These are phyloP conservation scores for Ceratocystis smalleyi DNA, from an alignment of 2,329 filamentous ascomycete species.

Conservation along the genomic window DNA sequence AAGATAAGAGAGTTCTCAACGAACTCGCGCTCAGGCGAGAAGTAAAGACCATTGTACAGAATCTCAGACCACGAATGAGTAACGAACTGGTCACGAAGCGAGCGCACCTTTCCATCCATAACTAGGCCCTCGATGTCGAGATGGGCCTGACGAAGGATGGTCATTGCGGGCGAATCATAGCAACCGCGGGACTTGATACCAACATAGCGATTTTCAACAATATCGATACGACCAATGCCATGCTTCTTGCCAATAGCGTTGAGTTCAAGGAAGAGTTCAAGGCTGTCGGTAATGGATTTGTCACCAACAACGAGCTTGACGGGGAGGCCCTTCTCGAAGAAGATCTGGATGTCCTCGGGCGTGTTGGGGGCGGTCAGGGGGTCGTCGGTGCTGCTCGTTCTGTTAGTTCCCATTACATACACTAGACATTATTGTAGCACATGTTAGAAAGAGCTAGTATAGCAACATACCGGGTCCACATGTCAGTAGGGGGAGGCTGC, in stretches of 20 bases:
- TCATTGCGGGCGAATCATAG: constrained; percentile 22
- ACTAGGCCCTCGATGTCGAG: constrained; percentile 40
- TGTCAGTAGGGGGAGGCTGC: constrained; percentile 46
- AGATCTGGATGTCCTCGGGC: constrained; percentile 48
- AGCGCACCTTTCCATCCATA: constrained; percentile 39
- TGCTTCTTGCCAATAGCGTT: constrained; percentile 49
- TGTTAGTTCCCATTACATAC: constrained; percentile 12
- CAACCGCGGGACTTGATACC: constrained; percentile 35
- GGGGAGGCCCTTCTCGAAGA: constrained; percentile 53
- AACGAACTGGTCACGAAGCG: constrained; percentile 38
- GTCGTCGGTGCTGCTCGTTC: constrained; percentile 29
- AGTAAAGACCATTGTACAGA: constrained; percentile 38
- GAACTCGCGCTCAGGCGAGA: constrained; percentile 38
- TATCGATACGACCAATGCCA: constrained; percentile 51
- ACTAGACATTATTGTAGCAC: neutral
- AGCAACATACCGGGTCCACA: constrained; percentile 42
- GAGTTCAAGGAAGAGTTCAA: constrained; percentile 48
- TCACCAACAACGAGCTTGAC: constrained; percentile 44
- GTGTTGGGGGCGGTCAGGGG: constrained; percentile 48
- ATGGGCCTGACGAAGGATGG: constrained; percentile 22
- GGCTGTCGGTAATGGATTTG: constrained; percentile 44
- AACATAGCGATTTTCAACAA: constrained; percentile 33
- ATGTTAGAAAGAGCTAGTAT: neutral
- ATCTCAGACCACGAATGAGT: constrained; percentile 30
- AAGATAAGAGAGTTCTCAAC: constrained; percentile 45